Base-by-base conservation (phyloP, 345 rosid genomes). In the Bruguiera parviflora region DNA sequence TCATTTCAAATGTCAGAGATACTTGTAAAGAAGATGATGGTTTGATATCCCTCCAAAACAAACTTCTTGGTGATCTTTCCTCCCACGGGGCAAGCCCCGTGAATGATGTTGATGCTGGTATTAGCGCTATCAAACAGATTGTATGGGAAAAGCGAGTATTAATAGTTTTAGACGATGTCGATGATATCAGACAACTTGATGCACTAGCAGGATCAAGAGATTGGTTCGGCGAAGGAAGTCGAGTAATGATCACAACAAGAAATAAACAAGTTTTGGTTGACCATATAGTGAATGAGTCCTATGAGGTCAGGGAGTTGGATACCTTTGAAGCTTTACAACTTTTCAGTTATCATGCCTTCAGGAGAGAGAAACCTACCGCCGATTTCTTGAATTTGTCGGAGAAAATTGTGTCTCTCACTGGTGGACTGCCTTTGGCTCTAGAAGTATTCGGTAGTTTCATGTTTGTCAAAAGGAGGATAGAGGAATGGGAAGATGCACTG, bases 371-470 rank as follows among this genome's bases (percentile, higher is more conserved):
- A n/a, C n/a, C n/a, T n/a, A n/a, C n/a, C n/a, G n/a, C n/a, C n/a
- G n/a, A n/a, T n/a, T n/a, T n/a, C n/a, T n/a, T n/a, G n/a, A n/a
- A n/a, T n/a, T n/a, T n/a, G n/a, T n/a, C n/a, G n/a, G n/a, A 79
- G 64, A 20, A 84, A 70, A 77, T 88, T 66, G 85, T 89, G 46
- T 10, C 58, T 35, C 78, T 78, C 5, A 68, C 91, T 0, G 92
- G 89, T 15, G 32, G 35, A 6, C 68, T 92, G 15, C 98, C 96
- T 4, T 73, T 92, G 66, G 92, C 94, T 15, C 3, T 92, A 18
- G 86, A 89, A 81, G 96, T 92, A 2, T 84, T 89, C 75, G 98
- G 94, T 15, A 79, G 89, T 11, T 80, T 72, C 58, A 72, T 92
- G 75, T 75, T 57, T 46, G 84, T 81, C 75, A 83, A 74, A 75